A percentile compares a stretch with the other conserved stretches of the same genome.
phyloP scores from a whole-genome alignment of 108 stramenopile genomes.

The Cyclotella choctawhatcheeana region DNA sequence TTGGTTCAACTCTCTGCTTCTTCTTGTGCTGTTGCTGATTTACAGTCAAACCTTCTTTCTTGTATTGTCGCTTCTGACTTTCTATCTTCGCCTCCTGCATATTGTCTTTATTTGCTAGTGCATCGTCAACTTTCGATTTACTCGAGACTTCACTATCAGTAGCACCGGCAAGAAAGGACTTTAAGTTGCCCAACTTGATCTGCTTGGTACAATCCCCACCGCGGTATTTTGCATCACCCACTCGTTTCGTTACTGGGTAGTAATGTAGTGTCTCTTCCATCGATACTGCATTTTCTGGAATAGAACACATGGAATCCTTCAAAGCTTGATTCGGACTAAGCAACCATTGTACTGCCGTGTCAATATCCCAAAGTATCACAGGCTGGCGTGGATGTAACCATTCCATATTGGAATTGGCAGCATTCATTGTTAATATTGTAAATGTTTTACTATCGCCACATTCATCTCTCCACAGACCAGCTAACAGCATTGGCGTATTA shows the following conservation, averaged over 20 bases:
- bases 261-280: slow-evolving; percentile 16
- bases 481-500: slow-evolving; percentile 52
- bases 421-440: slow-evolving; percentile 81
- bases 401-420: slow-evolving; percentile 47
- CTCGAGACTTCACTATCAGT: no score
- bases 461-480: slow-evolving; percentile 74
- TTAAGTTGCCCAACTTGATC: slow-evolving; percentile 25
- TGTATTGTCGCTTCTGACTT: background rate
- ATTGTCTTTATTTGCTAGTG: background rate
- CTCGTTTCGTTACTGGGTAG: slow-evolving; percentile 41
- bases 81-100: no score
- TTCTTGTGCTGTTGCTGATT: background rate
- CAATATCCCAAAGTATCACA: slow-evolving; percentile 62
- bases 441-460: slow-evolving; percentile 67
- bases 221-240: slow-evolving; percentile 32
- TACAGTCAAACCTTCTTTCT: background rate
- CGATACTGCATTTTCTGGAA: background rate
- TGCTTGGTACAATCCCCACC: slow-evolving; percentile 41
- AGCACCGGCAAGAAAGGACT: slow-evolving; percentile 25
- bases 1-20: background rate
- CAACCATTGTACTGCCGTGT: slow-evolving; percentile 70
- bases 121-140: background rate
- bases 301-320: slow-evolving; percentile 34
- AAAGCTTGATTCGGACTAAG: slow-evolving; percentile 47
- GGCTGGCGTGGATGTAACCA: slow-evolving; percentile 85